These are phyloP conservation scores for Pyricularia sp. DNA, from an alignment of 2,329 filamentous ascomycete species.

Conservation along the genomic window DNA sequence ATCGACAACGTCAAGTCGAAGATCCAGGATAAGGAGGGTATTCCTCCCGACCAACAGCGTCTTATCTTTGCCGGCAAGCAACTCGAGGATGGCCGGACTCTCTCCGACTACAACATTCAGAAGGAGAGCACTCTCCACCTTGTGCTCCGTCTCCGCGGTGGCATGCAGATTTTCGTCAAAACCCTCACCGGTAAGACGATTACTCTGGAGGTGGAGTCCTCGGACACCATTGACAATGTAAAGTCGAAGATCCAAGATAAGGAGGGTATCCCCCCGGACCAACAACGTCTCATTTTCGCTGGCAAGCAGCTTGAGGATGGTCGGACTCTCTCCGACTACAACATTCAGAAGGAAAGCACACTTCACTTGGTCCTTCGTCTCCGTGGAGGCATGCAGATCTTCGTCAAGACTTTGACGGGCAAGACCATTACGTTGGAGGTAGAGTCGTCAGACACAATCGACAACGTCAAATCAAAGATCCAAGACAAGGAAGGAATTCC, in stretches of 20 bases:
- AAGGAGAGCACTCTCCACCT: conserved; percentile 60
- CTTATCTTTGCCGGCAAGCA: conserved; percentile 63
- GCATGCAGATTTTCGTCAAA: conserved; percentile 66
- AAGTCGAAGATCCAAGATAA: conserved; percentile 98
- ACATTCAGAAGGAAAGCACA: conserved; percentile 88
- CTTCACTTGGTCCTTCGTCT: conserved; percentile 78
- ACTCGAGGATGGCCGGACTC: conserved; percentile 40
- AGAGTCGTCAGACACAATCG: conserved; percentile 79
- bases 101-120: conserved; percentile 74
- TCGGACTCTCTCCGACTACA: conserved; percentile 81
- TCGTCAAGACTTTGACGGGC: conserved; percentile 76
- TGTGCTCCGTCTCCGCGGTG: conserved; percentile 57
- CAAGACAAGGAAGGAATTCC: conserved; percentile 90
- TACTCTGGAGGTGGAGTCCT: conserved; percentile 78
- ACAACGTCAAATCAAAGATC: conserved; percentile 91
- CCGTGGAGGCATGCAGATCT: conserved; percentile 82
- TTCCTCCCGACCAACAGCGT: conserved; percentile 84
- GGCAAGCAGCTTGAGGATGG: conserved; percentile 96
- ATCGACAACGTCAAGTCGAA: conserved; percentile 89
- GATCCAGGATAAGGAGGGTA: conserved; percentile 86
- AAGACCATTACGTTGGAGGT: conserved; percentile 94
- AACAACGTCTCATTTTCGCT: conserved; percentile 91
- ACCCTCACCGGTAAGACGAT: conserved; percentile 90
- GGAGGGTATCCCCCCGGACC: conserved; percentile 90
- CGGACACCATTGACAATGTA: conserved; percentile 89